Conservation (phyloP, 1,139 yeast genomes). For the Diutina rugosa region DNA sequence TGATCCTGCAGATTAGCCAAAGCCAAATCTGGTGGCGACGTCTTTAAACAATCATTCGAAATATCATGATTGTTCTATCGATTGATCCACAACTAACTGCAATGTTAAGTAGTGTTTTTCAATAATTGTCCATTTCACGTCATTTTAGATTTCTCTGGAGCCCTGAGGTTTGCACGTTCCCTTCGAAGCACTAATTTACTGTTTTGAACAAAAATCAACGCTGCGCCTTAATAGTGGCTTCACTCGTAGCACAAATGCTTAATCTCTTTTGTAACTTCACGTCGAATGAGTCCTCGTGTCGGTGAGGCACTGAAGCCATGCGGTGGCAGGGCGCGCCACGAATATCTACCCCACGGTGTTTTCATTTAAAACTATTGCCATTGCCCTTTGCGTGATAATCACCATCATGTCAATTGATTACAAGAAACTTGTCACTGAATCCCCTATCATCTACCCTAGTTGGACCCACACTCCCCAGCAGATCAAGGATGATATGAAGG, state of each 20-base stretch:
- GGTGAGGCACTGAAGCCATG: not conserved
- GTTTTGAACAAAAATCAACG: not conserved
- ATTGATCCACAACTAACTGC: no score
- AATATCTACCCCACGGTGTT: not conserved
- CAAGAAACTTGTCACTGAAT: not conserved
- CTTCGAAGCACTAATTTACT: no score
- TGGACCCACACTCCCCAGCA: constrained; percentile 52
- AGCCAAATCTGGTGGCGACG: not conserved
- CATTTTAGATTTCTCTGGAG: not conserved
- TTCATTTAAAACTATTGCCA: not conserved
- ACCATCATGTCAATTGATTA: not conserved
- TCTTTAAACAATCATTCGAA: no score
- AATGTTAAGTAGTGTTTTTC: no score
- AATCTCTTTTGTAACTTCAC: no score
- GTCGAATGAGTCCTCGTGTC: not conserved
- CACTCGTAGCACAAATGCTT: not conserved
- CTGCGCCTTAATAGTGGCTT: no score
- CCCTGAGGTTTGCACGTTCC: no score
- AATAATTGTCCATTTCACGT: not conserved
- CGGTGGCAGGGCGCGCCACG: not conserved
- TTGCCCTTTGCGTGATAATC: not conserved
- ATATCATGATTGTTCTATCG: no score
- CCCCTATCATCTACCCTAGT: constrained; percentile 15
- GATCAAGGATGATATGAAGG: constrained; percentile 28
- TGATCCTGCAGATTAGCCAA: not conserved